Evolutionary conservation across 768 basidiomycete species (phyloP).

Genomic region (Paxillus ammoniavirescens): DNA sequence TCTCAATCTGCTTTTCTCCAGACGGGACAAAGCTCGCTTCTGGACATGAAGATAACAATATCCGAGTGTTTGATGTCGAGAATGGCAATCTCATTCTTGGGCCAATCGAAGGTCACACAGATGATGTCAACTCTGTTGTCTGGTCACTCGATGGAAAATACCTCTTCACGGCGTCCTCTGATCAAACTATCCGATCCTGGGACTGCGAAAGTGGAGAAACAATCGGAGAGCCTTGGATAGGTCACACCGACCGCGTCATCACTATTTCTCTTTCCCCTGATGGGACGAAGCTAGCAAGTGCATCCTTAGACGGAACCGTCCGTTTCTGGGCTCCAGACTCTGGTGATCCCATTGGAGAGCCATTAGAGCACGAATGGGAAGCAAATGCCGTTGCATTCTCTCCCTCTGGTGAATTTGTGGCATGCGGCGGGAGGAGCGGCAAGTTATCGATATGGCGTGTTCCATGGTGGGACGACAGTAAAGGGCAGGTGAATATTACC

Average conservation of each 20-base stretch:
- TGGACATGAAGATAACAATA: background rate
- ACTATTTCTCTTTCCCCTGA: background rate
- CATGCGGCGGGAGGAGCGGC: background rate
- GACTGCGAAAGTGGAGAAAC: background rate
- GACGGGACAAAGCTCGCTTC: background rate
- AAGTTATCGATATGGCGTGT: background rate
- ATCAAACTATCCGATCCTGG: background rate
- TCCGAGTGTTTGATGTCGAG: background rate
- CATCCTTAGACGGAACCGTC: background rate
- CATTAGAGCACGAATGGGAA: background rate
- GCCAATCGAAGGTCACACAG: background rate
- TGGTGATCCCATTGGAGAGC: background rate
- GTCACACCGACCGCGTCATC: background rate
- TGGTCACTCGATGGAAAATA: background rate
- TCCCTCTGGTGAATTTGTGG: background rate
- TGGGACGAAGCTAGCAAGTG: background rate
- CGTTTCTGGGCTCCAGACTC: background rate
- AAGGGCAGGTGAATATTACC: background rate
- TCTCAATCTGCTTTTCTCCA: background rate
- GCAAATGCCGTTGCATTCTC: background rate
- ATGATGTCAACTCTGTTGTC: background rate
- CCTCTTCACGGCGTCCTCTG: background rate
- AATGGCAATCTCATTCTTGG: background rate
- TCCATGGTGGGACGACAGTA: background rate
- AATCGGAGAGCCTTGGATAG: background rate